phyloP scores from a whole-genome alignment of 2,329 filamentous ascomycete genomes.

The Ceratocystis variospora region DNA sequence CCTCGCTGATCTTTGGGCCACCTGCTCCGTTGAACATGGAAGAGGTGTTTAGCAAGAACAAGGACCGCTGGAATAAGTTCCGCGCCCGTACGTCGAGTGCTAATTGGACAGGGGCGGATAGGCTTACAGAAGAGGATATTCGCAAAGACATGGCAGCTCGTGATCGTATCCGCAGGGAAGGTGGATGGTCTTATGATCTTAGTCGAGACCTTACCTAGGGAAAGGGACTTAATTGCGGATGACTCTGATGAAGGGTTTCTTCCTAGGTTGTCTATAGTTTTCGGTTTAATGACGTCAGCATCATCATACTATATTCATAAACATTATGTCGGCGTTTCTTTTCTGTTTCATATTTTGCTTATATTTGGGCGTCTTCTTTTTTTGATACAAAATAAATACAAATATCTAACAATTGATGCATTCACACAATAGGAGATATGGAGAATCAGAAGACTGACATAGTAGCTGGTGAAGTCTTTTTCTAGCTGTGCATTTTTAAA shows the following conservation, averaged over 20 bases:
- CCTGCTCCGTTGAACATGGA: constrained; percentile 86
- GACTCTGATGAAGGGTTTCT: not conserved
- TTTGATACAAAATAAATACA: not conserved
- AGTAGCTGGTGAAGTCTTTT: no score
- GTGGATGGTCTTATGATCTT: constrained; percentile 66
- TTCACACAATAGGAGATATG: not conserved
- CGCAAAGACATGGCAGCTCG: constrained; percentile 64
- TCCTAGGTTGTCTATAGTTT: not conserved
- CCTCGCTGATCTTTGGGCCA: constrained; percentile 74
- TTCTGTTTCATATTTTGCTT: no score
- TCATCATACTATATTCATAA: not conserved
- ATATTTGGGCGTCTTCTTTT: not conserved
- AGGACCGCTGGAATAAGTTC: constrained; percentile 75
- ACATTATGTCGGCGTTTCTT: not conserved
- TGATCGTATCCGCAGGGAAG: constrained; percentile 66
- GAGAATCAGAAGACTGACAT: not conserved
- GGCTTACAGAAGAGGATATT: constrained; percentile 77
- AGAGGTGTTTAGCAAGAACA: constrained; percentile 84
- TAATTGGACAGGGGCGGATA: constrained; percentile 76
- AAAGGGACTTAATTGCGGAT: not conserved
- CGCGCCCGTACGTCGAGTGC: constrained; percentile 83
- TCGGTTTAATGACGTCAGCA: not conserved
- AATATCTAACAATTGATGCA: not conserved
- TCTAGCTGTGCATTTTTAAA: not conserved
- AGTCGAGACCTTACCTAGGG: constrained; percentile 33